Evolutionary conservation across 257 asterid genomes (phyloP).

Genomic region (Parsonsia alboflavescens): DNA sequence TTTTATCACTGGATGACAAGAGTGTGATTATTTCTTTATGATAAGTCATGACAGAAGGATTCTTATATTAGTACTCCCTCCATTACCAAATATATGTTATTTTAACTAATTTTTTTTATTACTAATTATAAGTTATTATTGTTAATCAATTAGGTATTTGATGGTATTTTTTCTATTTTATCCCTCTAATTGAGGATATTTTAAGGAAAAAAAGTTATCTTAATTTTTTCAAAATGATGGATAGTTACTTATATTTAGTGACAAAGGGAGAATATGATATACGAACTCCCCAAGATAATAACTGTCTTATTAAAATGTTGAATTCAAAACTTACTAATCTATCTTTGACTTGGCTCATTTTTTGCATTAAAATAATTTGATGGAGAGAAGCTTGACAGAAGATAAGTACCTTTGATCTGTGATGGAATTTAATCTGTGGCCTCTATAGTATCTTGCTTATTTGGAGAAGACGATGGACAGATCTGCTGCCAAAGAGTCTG

Average conservation of each 20-base stretch:
- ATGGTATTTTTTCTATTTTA: too few species aligned
- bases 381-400: background rate
- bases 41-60: background rate
- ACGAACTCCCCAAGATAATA: background rate
- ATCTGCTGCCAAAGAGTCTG: background rate
- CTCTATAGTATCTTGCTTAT: background rate
- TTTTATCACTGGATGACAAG: background rate
- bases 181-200: too few species aligned
- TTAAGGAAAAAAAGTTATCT: too few species aligned
- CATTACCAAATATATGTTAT: too few species aligned
- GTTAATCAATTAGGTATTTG: too few species aligned
- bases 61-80: background rate
- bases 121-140: too few species aligned
- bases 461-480: slow-evolving; percentile 9
- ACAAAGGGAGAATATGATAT: too few species aligned
- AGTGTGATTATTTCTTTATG: background rate
- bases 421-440: background rate
- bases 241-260: too few species aligned
- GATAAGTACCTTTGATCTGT: background rate
- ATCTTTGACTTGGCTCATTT: background rate
- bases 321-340: background rate
- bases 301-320: background rate
- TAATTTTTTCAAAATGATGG: too few species aligned
- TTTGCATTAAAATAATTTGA: background rate
- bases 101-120: too few species aligned